These are phyloP conservation scores for Aspergillus sp. DNA, from an alignment of 2,329 filamentous ascomycete genomes.

Conservation along the genomic window DNA sequence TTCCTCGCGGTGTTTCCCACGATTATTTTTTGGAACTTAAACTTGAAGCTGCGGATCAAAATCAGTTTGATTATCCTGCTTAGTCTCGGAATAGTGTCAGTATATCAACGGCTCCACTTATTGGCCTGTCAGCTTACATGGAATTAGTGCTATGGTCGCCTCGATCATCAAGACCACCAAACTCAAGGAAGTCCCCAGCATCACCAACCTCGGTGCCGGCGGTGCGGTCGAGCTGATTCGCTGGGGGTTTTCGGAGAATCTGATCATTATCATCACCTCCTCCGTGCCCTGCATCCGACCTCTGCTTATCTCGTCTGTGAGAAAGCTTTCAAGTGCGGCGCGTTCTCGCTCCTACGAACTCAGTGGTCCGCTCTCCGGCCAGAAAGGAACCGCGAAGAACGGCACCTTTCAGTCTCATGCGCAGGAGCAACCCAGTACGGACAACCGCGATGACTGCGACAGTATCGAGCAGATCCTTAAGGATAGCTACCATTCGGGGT, in stretches of 20 bases:
- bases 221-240: conserved; percentile 31
- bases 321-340: conserved; percentile 30
- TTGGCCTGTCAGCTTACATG: not conserved
- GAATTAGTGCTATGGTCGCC: conserved; percentile 31
- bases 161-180: conserved; percentile 36
- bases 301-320: conserved; percentile 32
- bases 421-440: conserved; percentile 15
- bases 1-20: conserved; percentile 34
- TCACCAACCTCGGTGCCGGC: conserved; percentile 29
- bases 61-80: conserved; percentile 30
- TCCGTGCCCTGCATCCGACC: conserved; percentile 35
- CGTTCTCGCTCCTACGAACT: conserved; percentile 32
- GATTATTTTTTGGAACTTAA: conserved; percentile 33
- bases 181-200: conserved; percentile 25
- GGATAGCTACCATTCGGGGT: conserved; percentile 11
- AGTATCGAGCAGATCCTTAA: conserved; percentile 32
- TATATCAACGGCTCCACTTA: not conserved
- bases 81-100: conserved; percentile 32
- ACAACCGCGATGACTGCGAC: conserved; percentile 19
- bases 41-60: conserved; percentile 32
- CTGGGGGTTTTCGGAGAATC: conserved; percentile 33
- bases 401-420: conserved; percentile 20
- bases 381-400: conserved; percentile 20
- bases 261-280: conserved; percentile 34
- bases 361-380: conserved; percentile 24